Percentiles rank a stretch among this genome's conserved stretches.
Evolutionary conservation across 192 early-diverging fungal genomes (phyloP).

Genomic region (Coemansia sp.): DNA sequence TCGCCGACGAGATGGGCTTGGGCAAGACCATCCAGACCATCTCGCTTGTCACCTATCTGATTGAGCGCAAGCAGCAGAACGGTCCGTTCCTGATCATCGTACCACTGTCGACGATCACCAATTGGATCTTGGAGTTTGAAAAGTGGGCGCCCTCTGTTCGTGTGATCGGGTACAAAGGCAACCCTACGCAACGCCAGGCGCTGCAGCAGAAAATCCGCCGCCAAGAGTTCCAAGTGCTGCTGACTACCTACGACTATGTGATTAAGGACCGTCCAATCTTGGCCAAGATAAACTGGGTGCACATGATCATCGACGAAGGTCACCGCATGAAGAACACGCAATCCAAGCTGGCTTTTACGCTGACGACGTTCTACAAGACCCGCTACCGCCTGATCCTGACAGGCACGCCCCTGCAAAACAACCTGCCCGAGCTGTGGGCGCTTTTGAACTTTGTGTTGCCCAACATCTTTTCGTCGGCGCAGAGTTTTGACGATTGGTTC

Average conservation of each 20-base stretch:
- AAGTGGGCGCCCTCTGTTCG: conserved; percentile 93
- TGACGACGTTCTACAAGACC: conserved; percentile 87
- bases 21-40: conserved; percentile 96
- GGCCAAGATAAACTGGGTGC: conserved; percentile 92
- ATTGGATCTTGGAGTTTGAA: conserved; percentile 98
- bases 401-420: conserved; percentile 99
- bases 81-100: conserved; percentile 98
- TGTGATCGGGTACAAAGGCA: conserved; percentile 94
- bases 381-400: conserved; percentile 96
- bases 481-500: conserved; percentile 99
- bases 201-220: conserved; percentile 72
- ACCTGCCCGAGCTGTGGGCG: conserved; percentile 96
- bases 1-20: conserved; percentile 96
- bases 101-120: conserved; percentile 94
- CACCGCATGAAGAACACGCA: conserved; percentile 98
- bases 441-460: conserved; percentile 96
- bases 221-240: conserved; percentile 89
- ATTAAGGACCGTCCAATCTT: conserved; percentile 89
- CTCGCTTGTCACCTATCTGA: conserved; percentile 92
- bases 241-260: conserved; percentile 98
- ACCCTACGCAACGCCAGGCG: conserved; percentile 70
- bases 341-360: conserved; percentile 81
- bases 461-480: conserved; percentile 94
- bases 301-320: conserved; percentile 99
- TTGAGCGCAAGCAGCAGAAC: conserved; percentile 91